Conservation (phyloP, 306 rosid species). For the Quercus ilex region DNA sequence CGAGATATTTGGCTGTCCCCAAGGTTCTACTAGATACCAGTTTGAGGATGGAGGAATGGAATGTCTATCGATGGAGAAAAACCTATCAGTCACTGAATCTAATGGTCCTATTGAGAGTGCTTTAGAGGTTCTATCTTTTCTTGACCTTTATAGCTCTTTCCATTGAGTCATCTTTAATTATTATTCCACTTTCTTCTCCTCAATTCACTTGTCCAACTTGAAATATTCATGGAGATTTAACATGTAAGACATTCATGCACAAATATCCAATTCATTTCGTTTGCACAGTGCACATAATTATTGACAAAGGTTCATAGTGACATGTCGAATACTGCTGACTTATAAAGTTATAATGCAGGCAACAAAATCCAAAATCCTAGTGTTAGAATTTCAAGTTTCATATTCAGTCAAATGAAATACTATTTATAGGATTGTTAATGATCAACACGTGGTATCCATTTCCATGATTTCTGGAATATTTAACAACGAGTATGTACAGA, state of each 20-base stretch:
- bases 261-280: background rate
- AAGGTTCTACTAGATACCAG: conserved; percentile 41
- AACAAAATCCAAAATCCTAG: background rate
- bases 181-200: background rate
- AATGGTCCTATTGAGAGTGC: conserved; percentile 47
- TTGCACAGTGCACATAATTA: background rate
- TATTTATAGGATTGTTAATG: background rate
- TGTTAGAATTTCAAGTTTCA: background rate
- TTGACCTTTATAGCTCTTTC: conserved; percentile 13
- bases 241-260: background rate
- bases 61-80: conserved; percentile 55
- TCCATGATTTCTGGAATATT: background rate
- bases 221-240: background rate
- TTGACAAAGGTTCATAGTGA: background rate
- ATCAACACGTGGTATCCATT: background rate
- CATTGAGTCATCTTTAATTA: background rate
- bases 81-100: conserved; percentile 52
- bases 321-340: background rate
- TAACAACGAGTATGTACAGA: background rate
- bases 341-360: background rate
- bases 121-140: conserved; percentile 50
- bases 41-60: conserved; percentile 58
- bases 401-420: no score
- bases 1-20: conserved; percentile 48
- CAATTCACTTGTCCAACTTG: background rate